These are phyloP conservation scores for Neofusicoccum cordaticola DNA, from an alignment of 2,329 filamentous ascomycete genomes.

Conservation along the genomic window DNA sequence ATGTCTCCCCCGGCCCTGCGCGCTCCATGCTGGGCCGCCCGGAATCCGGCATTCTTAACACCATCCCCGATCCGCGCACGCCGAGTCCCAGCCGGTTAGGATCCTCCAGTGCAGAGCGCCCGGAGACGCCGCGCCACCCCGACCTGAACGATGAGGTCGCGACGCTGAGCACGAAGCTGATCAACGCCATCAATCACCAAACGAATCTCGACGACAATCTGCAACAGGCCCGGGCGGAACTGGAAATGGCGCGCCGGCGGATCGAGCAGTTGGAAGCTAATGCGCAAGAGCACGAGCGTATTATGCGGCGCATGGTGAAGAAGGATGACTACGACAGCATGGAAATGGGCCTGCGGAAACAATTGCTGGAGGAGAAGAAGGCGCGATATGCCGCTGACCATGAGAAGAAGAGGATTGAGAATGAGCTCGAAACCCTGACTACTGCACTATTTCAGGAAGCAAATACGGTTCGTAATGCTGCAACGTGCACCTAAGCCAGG, in stretches of 20 bases:
- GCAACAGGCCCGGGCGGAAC: slow-evolving; percentile 75
- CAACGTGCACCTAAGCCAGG: background rate
- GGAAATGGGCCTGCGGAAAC: slow-evolving; percentile 39
- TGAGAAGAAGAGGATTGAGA: slow-evolving; percentile 86
- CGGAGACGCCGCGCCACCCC: slow-evolving; percentile 47
- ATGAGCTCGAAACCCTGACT: slow-evolving; percentile 86
- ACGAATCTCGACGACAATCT: slow-evolving; percentile 87
- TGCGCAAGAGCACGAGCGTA: slow-evolving; percentile 51
- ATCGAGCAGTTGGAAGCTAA: slow-evolving; percentile 68
- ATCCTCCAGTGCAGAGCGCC: slow-evolving; percentile 35
- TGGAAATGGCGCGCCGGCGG: slow-evolving; percentile 68
- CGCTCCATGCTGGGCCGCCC: slow-evolving; percentile 29
- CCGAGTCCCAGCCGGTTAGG: slow-evolving; percentile 32
- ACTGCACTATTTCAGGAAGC: slow-evolving; percentile 96
- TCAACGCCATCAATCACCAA: slow-evolving; percentile 96
- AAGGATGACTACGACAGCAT: slow-evolving; percentile 66
- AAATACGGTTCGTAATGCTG: slow-evolving; percentile 62
- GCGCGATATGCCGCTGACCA: slow-evolving; percentile 44
- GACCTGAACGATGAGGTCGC: slow-evolving; percentile 76
- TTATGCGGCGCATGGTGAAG: slow-evolving; percentile 68
- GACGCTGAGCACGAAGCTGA: slow-evolving; percentile 87
- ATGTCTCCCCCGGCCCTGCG: slow-evolving; percentile 13
- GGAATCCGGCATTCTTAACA: slow-evolving; percentile 63
- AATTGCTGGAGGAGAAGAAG: slow-evolving; percentile 42
- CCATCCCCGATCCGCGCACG: slow-evolving; percentile 57